Conservation (phyloP, 768 basidiomycete genomes). For the Boletus insuetus region DNA sequence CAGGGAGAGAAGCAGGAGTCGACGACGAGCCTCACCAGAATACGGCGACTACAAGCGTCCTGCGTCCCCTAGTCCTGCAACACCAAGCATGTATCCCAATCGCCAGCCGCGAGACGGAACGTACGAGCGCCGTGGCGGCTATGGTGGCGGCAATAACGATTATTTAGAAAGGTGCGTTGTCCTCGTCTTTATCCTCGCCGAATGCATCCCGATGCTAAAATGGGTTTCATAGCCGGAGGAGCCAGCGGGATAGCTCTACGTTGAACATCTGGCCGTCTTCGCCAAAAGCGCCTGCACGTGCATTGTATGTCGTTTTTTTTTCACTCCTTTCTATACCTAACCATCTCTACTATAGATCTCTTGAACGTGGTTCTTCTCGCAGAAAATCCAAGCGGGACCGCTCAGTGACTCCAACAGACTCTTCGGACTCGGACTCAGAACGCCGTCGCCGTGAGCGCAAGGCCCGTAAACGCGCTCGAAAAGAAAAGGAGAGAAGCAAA, state of each 20-base stretch:
- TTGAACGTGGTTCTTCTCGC: constrained; percentile 47
- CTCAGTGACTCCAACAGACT: constrained; percentile 42
- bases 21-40: constrained; percentile 51
- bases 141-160: constrained; percentile 39
- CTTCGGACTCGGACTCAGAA: constrained; percentile 53
- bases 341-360: constrained; percentile 43
- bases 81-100: constrained; percentile 56
- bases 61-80: constrained; percentile 35
- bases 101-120: constrained; percentile 22
- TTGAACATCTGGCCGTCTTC: constrained; percentile 81
- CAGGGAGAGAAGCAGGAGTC: constrained; percentile 6
- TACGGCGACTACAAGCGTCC: constrained; percentile 58
- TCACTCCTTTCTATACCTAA: not conserved
- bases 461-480: constrained; percentile 54
- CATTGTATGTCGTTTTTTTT: constrained; percentile 41
- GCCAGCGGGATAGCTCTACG: constrained; percentile 56
- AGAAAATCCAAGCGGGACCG: constrained; percentile 61
- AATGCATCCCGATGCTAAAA: not conserved
- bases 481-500: constrained; percentile 46
- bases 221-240: constrained; percentile 52
- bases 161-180: constrained; percentile 65
- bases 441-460: constrained; percentile 56
- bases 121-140: constrained; percentile 28
- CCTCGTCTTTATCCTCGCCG: not conserved
- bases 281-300: constrained; percentile 63